These are phyloP conservation scores for Fomitopsis schrenkii DNA, from an alignment of 1,284 basidiomycete species.

Conservation along the genomic window DNA sequence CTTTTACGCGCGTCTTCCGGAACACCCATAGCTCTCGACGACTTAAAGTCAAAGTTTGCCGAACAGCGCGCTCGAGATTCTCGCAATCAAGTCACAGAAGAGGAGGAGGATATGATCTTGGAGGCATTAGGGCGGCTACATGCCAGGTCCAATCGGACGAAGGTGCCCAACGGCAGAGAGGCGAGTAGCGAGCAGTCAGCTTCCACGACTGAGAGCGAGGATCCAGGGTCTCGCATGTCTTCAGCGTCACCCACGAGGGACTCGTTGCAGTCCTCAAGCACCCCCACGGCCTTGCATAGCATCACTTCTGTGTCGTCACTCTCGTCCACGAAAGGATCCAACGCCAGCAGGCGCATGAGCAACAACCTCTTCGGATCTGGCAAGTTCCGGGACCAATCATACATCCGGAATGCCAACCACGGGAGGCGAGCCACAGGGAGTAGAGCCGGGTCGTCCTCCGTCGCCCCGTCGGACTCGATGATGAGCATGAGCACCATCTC, in stretches of 20 bases:
- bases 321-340: slow-evolving; percentile 25
- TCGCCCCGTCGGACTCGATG: slow-evolving; percentile 46
- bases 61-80: slow-evolving; percentile 69
- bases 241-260: slow-evolving; percentile 26
- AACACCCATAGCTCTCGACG: slow-evolving; percentile 58
- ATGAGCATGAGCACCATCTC: slow-evolving; percentile 32
- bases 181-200: slow-evolving; percentile 9
- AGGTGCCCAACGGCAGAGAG: slow-evolving; percentile 8
- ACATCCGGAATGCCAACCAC: slow-evolving; percentile 50
- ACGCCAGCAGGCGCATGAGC: slow-evolving; percentile 65
- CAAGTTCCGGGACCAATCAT: slow-evolving; percentile 66
- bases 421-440: slow-evolving; percentile 42
- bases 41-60: slow-evolving; percentile 62
- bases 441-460: slow-evolving; percentile 40
- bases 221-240: slow-evolving; percentile 29
- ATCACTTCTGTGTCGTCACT: slow-evolving; percentile 41
- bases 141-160: slow-evolving; percentile 23
- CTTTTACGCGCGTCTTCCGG: slow-evolving; percentile 65
- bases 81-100: slow-evolving; percentile 65
- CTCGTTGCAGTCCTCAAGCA: slow-evolving; percentile 42
- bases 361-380: slow-evolving; percentile 82
- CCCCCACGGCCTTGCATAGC: slow-evolving; percentile 33
- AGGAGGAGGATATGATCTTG: slow-evolving; percentile 79
- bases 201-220: slow-evolving; percentile 25
- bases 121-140: slow-evolving; percentile 64